These are phyloP conservation scores for Rhynchospora tenuis DNA, from an alignment of 176 grass and related monocot species.

Conservation along the genomic window DNA sequence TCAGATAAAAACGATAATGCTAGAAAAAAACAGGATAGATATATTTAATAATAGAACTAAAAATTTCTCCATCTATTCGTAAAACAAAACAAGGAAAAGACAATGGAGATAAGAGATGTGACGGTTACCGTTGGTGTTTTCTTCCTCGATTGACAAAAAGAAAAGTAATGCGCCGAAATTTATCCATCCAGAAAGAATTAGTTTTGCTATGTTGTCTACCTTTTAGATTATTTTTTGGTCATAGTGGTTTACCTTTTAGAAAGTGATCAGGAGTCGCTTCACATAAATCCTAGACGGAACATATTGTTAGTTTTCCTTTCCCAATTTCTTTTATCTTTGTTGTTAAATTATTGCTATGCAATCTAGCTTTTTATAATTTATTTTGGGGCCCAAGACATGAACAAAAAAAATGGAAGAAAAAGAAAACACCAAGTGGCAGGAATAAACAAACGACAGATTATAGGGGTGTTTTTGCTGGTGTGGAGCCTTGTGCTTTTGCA, in stretches of 20 bases:
- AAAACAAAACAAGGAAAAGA: not conserved
- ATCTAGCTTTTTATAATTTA: not conserved
- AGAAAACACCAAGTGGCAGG: not conserved
- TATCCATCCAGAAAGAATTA: not conserved
- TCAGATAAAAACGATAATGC: too few species aligned
- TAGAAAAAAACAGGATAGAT: not conserved
- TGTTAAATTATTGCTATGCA: not conserved
- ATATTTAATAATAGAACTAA: not conserved
- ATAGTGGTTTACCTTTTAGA: not conserved
- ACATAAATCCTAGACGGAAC: not conserved
- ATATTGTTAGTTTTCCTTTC: not conserved
- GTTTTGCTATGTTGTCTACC: too few species aligned
- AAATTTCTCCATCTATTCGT: not conserved
- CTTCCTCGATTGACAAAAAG: not conserved
- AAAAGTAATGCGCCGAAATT: not conserved
- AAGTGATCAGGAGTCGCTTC: not conserved
- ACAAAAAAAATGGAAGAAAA: not conserved
- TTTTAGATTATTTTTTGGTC: not conserved
- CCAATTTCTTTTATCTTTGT: not conserved
- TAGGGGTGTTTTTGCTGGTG: not conserved
- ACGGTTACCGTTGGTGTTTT: not conserved
- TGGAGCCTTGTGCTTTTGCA: not conserved
- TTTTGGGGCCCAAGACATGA: not conserved
- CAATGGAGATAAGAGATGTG: not conserved
- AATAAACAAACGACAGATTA: not conserved